phyloP scores from a whole-genome alignment of 2,329 filamentous ascomycete genomes.

The Trichoderma sp. region DNA sequence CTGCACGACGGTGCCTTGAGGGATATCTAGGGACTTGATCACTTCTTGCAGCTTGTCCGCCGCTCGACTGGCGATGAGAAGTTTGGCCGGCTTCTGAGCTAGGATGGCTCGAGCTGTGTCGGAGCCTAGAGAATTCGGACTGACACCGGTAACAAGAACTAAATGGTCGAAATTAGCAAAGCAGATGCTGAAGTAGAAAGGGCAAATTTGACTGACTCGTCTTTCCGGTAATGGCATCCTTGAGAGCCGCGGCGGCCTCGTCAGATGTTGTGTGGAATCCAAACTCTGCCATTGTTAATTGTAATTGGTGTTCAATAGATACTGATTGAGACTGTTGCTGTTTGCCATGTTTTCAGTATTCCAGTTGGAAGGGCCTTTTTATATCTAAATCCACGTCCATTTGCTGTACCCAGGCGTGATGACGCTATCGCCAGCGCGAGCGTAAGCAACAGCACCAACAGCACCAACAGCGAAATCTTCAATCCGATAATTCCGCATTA shows the following conservation, averaged over 20 bases:
- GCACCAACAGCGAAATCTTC: not conserved
- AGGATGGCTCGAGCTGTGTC: constrained; percentile 39
- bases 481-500: not conserved
- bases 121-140: constrained; percentile 38
- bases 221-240: not conserved
- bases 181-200: not conserved
- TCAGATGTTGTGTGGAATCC: not conserved
- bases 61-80: not conserved
- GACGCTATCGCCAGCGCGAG: not conserved
- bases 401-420: not conserved
- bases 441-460: not conserved
- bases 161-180: not conserved
- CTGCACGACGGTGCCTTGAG: constrained; percentile 33
- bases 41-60: constrained; percentile 30
- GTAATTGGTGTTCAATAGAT: not conserved
- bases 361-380: not conserved
- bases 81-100: constrained; percentile 32
- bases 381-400: not conserved
- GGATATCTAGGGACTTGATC: constrained; percentile 12
- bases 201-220: not conserved
- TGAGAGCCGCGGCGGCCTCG: not conserved
- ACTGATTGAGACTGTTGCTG: not conserved
- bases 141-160: constrained; percentile 40
- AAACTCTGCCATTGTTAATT: not conserved
- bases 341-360: not conserved